These are phyloP conservation scores for Sporisorium graminicola DNA, from an alignment of 1,284 basidiomycete species.

Conservation along the genomic window DNA sequence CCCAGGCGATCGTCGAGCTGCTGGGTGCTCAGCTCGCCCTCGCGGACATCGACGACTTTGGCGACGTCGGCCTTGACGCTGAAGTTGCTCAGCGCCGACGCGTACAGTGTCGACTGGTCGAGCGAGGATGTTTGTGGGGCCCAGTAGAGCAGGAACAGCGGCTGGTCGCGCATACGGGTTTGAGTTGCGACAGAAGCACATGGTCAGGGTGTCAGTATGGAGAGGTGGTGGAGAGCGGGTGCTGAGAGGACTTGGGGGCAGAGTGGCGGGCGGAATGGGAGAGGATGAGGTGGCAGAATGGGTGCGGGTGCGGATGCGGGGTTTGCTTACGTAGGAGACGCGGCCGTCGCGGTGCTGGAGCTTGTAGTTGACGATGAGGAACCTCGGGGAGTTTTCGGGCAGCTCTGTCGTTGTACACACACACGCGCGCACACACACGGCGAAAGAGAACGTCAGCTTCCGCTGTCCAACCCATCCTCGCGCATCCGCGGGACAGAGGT, in stretches of 20 bases:
- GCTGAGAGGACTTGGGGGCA: too few species aligned
- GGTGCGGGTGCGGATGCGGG: too few species aligned
- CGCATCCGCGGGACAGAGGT: too few species aligned
- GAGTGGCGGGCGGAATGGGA: too few species aligned
- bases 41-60: conserved; percentile 64
- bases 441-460: too few species aligned
- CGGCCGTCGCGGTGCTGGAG: conserved; percentile 85
- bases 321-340: conserved; percentile 77
- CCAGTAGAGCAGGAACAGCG: conserved; percentile 57
- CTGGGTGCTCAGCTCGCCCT: conserved; percentile 46
- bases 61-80: conserved; percentile 59
- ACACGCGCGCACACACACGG: too few species aligned
- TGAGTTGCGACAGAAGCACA: too few species aligned
- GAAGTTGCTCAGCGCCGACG: conserved; percentile 65
- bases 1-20: conserved; percentile 54
- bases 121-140: conserved; percentile 60
- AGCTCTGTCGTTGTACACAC: conserved; percentile 76
- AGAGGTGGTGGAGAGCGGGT: too few species aligned
- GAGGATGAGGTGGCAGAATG: too few species aligned
- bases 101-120: conserved; percentile 66
- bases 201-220: too few species aligned
- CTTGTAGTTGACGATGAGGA: conserved; percentile 85
- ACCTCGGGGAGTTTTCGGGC: conserved; percentile 89
- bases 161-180: too few species aligned
- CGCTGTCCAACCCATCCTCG: too few species aligned